Evolutionary conservation across 768 basidiomycete genomes (phyloP), one percentile per base, ranked within the genome.

Genomic region (Pisolithus tinctorius): DNA sequence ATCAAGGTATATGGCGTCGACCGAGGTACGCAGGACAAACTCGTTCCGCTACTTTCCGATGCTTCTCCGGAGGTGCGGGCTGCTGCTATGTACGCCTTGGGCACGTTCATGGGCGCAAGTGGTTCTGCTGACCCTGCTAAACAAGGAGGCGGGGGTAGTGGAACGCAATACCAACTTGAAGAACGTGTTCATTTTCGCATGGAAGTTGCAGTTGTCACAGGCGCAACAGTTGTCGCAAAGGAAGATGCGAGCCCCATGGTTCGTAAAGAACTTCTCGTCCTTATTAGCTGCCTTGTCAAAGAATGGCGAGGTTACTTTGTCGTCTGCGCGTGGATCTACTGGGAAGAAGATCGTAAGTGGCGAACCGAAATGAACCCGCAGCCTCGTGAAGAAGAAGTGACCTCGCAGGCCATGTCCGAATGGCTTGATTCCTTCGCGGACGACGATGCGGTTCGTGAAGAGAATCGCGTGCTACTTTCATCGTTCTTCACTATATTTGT

Each of bases 281-380:
- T 98, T 37, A 83, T 98, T 50, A 93, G 91, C 61, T 92, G 89
- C 60, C 74, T 98, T 20, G 93, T 94, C 36, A 88, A 93, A 66
- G 95, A 98, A 66, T 97, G 94, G 91, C 74, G 93, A 50, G 96
- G 95, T 6, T 90, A 90, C 72, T 93, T 98, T 59, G 90, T 95
- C 45, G 83, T 93, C 37, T 96, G 95, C 55, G 93, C 95, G 1
- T 98, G 95, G 94, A 72, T 92, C 8, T 94, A 96, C 64, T 90
- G 90, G 83, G 93, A 96, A 63, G 90, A 94, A 64, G 89, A 95
- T 58, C 70, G 84, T 46, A 79, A 76, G 52, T 83, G 85, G 80
- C 70, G 77, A 57, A 70, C 48, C 61, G 75, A 58, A 36, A 57
- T 66, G 14, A 58, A 54, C 20, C 43, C 55, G 29, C 60, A 67